A percentile compares a stretch with the other conserved stretches of the same genome.
Evolutionary conservation across 257 asterid genomes (phyloP).

Genomic region (Nicotiana otophora): DNA sequence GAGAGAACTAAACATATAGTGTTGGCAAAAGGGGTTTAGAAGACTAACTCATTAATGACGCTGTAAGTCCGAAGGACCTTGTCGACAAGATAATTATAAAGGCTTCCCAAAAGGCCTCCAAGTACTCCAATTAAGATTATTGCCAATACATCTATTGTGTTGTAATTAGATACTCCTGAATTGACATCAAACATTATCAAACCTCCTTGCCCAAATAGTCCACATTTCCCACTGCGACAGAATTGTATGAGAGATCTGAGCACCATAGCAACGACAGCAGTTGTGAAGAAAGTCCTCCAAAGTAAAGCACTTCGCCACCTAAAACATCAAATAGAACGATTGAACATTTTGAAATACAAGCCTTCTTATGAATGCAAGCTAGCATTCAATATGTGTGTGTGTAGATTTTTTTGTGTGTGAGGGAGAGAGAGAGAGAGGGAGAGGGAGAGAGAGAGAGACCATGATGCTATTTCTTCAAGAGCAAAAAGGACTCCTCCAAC

Average conservation of each 20-base stretch:
- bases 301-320: conserved; percentile 99
- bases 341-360: background rate
- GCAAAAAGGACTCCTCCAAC: conserved; percentile 99
- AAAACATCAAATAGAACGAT: conserved; percentile 19
- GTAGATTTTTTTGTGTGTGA: background rate
- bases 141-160: conserved; percentile 69
- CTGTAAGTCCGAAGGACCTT: conserved; percentile 75
- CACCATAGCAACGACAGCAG: conserved; percentile 93
- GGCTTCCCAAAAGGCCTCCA: conserved; percentile 85
- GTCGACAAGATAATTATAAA: conserved; percentile 85
- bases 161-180: conserved; percentile 52
- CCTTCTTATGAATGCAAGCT: background rate
- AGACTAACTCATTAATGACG: conserved; percentile 75
- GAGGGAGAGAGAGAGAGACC: conserved; percentile 34
- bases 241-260: conserved; percentile 59
- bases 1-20: background rate
- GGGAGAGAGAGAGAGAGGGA: background rate
- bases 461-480: conserved; percentile 98
- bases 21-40: background rate
- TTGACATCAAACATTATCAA: conserved; percentile 83
- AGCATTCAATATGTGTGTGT: background rate
- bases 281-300: conserved; percentile 98
- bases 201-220: conserved; percentile 96
- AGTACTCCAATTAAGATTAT: conserved; percentile 69
- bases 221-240: conserved; percentile 77